phyloP scores from a whole-genome alignment of 306 rosid genomes.

The Betula pendula region DNA sequence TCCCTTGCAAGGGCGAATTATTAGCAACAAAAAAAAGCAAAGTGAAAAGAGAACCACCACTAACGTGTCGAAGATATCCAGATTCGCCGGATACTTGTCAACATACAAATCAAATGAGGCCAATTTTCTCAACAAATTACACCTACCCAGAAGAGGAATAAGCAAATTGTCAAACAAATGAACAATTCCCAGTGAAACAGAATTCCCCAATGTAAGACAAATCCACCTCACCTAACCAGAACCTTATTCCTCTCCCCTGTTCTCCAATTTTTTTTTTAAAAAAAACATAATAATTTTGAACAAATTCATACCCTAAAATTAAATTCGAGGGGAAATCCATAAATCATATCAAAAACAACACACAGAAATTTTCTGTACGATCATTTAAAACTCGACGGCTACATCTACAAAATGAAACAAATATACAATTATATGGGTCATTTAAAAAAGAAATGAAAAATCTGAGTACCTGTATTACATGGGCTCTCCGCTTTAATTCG shows the following conservation, averaged over 20 bases:
- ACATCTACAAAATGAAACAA: background rate
- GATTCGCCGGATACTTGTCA: background rate
- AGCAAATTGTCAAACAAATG: background rate
- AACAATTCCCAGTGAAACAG: background rate
- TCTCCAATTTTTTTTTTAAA: too few species aligned
- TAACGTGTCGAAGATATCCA: background rate
- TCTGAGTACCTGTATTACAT: slow-evolving; percentile 31
- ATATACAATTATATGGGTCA: background rate
- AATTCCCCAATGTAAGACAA: background rate
- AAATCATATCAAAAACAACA: background rate
- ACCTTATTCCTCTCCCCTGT: background rate
- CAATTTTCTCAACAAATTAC: background rate
- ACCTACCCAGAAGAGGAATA: background rate
- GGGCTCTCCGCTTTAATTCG: slow-evolving; percentile 34
- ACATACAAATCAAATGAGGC: background rate
- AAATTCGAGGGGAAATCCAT: background rate
- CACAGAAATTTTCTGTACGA: background rate
- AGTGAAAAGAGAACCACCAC: slow-evolving; percentile 14
- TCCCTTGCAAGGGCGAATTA: slow-evolving; percentile 2
- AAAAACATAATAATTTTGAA: background rate
- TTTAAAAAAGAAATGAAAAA: slow-evolving; percentile 7
- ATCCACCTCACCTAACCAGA: background rate
- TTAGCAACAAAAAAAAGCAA: background rate
- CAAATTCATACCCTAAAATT: background rate
- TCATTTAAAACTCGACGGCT: background rate